A percentile compares a stretch with the other conserved stretches of the same genome.
Conservation (phyloP, 1,284 basidiomycete genomes). For the Ceratobasidium sp. region DNA sequence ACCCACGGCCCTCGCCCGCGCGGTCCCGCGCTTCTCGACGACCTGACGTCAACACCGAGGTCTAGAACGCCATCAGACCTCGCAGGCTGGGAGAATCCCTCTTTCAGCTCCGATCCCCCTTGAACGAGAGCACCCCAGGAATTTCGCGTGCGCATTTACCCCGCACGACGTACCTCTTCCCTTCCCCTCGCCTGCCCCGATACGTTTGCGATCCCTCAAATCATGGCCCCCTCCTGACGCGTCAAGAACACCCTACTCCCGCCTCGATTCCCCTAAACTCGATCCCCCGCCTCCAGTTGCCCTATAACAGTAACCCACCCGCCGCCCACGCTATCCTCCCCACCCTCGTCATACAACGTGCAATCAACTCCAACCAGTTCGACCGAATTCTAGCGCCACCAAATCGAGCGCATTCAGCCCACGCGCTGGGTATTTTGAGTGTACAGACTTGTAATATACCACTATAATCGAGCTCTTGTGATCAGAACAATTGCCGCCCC, state of each 20-base stretch:
- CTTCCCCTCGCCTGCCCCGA: not conserved
- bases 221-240: not conserved
- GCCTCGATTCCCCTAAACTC: conserved; percentile 3
- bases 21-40: not conserved
- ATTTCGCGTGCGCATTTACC: not conserved
- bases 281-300: no score
- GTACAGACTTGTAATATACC: conserved; percentile 6
- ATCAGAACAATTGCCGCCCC: no score
- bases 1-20: not conserved
- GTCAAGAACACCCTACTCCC: conserved; percentile 17
- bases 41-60: conserved; percentile 22
- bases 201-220: not conserved
- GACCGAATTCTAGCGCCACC: conserved; percentile 1
- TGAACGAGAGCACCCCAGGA: conserved; percentile 8
- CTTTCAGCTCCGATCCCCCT: conserved; percentile 3
- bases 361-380: not conserved
- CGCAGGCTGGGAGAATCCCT: not conserved
- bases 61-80: conserved; percentile 5
- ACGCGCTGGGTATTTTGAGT: conserved; percentile 9
- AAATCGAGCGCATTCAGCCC: not conserved
- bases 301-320: conserved; percentile 4
- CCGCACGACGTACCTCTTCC: no score
- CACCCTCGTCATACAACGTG: not conserved
- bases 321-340: not conserved
- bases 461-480: no score